Percentiles rank a stretch among this genome's conserved stretches.
These are phyloP conservation scores for Lagenidium sp. DNA, from an alignment of 352 stramenopile genomes.

Conservation along the genomic window DNA sequence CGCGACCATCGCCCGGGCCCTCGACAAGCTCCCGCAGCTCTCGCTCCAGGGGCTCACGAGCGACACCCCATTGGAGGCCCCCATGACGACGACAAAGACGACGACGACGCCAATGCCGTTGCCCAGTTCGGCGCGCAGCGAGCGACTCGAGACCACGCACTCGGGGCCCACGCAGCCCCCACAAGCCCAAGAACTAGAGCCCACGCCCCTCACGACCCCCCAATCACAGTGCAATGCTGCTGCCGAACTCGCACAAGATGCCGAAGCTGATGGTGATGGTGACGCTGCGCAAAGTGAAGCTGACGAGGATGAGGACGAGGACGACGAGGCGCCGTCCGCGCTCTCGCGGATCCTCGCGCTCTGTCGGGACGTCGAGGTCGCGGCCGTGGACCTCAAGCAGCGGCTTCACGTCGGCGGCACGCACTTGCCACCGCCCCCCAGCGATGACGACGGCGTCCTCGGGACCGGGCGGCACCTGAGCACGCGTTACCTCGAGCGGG, in stretches of 20 bases:
- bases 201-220: too few species aligned
- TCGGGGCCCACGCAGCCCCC: too few species aligned
- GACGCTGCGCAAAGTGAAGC: too few species aligned
- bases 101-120: too few species aligned
- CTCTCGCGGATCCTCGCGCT: slow-evolving; percentile 23
- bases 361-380: slow-evolving; percentile 41
- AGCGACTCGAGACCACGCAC: too few species aligned
- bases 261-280: too few species aligned
- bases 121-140: too few species aligned
- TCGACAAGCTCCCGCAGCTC: slow-evolving; percentile 18
- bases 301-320: background rate
- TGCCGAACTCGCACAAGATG: too few species aligned
- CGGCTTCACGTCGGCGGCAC: slow-evolving; percentile 1
- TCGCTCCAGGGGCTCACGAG: background rate
- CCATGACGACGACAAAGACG: background rate
- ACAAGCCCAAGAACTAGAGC: too few species aligned
- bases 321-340: background rate
- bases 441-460: background rate
- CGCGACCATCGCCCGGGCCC: slow-evolving; percentile 25
- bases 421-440: background rate
- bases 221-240: too few species aligned
- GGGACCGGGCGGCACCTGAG: slow-evolving; percentile 1
- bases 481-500: slow-evolving; percentile 36
- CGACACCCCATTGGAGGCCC: background rate
- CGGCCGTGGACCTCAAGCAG: slow-evolving; percentile 27